These are phyloP conservation scores for Alternaria arborescens DNA, from an alignment of 2,329 filamentous ascomycete species.

Conservation along the genomic window DNA sequence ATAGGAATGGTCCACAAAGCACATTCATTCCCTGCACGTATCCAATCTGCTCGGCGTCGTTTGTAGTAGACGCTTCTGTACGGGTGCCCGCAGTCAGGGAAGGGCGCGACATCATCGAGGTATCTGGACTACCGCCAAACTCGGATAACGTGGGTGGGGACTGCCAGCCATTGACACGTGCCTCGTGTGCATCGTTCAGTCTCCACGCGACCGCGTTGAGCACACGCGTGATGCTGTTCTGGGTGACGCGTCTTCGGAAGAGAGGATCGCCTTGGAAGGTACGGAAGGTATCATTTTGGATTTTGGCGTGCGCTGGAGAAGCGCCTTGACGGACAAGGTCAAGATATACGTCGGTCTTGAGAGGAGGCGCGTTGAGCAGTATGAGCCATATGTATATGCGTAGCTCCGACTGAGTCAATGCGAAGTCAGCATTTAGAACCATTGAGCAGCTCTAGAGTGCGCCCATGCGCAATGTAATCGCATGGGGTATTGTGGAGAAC, in stretches of 20 bases:
- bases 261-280: conserved; percentile 97
- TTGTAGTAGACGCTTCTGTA: conserved; percentile 46
- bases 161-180: conserved; percentile 61
- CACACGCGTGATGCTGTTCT: conserved; percentile 91
- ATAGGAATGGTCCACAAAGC: conserved; percentile 92
- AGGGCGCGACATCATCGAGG: conserved; percentile 44
- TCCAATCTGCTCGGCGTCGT: conserved; percentile 73
- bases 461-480: conserved; percentile 7
- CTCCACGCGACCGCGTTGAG: conserved; percentile 96
- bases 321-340: conserved; percentile 89
- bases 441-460: not conserved
- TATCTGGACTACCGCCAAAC: conserved; percentile 60
- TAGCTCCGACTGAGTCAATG: conserved; percentile 73
- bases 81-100: conserved; percentile 37
- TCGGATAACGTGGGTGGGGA: conserved; percentile 59
- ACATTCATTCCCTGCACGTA: conserved; percentile 99
- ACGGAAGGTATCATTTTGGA: conserved; percentile 97
- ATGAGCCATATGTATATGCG: conserved; percentile 97
- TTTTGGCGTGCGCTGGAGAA: conserved; percentile 95
- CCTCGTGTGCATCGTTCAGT: conserved; percentile 79
- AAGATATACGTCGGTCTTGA: conserved; percentile 88
- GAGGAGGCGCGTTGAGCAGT: conserved; percentile 84
- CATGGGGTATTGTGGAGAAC: conserved; percentile 13
- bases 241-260: conserved; percentile 92
- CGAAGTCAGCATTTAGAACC: conserved; percentile 5